phyloP scores from a whole-genome alignment of 2,329 filamentous ascomycete genomes.

The Sordariomycetes sp. region DNA sequence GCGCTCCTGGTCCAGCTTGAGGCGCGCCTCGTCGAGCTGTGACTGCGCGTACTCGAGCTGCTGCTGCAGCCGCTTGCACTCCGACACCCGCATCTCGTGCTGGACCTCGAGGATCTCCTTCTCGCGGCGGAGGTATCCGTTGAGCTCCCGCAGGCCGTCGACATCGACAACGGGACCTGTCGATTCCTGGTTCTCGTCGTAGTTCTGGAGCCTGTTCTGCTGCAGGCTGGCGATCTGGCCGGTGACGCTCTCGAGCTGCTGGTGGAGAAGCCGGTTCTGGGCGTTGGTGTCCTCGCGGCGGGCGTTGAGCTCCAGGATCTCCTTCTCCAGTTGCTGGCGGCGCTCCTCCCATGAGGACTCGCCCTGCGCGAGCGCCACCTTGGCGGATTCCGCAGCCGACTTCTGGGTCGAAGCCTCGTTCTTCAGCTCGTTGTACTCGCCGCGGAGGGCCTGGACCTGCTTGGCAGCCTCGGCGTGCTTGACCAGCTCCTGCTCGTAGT shows the following conservation, averaged over 20 bases:
- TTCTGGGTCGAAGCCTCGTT: conserved; percentile 64
- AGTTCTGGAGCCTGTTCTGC: conserved; percentile 51
- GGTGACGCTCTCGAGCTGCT: conserved; percentile 76
- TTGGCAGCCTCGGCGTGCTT: conserved; percentile 96
- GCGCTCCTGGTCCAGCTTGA: conserved; percentile 87
- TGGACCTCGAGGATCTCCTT: conserved; percentile 99
- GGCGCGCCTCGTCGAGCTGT: conserved; percentile 77
- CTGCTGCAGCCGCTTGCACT: conserved; percentile 79
- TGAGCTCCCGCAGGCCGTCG: conserved; percentile 79
- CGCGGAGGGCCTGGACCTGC: conserved; percentile 65
- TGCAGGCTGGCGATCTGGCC: conserved; percentile 72
- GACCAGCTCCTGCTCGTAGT: conserved; percentile 88
- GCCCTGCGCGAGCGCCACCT: conserved; percentile 65
- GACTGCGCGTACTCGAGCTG: conserved; percentile 79
- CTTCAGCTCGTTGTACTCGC: conserved; percentile 73
- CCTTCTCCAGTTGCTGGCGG: conserved; percentile 69
- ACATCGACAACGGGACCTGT: conserved; percentile 43
- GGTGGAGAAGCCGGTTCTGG: conserved; percentile 84
- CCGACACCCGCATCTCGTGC: conserved; percentile 78
- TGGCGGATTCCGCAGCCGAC: conserved; percentile 78
- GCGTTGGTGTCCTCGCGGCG: conserved; percentile 75
- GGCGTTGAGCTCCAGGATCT: conserved; percentile 67
- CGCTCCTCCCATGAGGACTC: conserved; percentile 84
- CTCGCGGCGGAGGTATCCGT: conserved; percentile 82
- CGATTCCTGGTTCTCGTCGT: conserved; percentile 39